Percentiles rank a stretch among this genome's conserved stretches.
Evolutionary conservation across 2,329 filamentous ascomycete species (phyloP).

Genomic region (Fusarium verrucosum): DNA sequence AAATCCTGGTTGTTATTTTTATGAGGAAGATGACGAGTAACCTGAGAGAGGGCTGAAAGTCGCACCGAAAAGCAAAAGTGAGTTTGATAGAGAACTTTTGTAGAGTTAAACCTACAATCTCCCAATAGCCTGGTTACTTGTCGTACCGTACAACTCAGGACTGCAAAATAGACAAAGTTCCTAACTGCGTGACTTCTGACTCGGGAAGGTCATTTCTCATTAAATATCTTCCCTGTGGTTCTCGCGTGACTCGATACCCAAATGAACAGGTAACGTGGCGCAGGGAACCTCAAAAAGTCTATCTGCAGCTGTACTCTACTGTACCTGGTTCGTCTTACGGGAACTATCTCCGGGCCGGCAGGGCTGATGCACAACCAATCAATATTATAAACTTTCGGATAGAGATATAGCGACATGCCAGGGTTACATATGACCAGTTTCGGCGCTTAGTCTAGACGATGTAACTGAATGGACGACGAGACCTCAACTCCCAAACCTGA

Average conservation of each 20-base stretch:
- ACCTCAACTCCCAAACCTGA: not conserved
- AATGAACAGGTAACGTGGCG: conserved; percentile 3
- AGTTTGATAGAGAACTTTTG: not conserved
- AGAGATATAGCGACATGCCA: not conserved
- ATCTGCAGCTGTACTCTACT: not conserved
- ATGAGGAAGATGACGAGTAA: not conserved
- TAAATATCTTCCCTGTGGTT: too few species aligned
- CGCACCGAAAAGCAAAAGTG: not conserved
- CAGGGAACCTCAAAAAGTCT: not conserved
- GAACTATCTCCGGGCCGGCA: conserved; percentile 17
- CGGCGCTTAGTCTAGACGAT: not conserved
- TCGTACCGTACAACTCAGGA: not conserved
- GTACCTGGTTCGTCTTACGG: conserved; percentile 28
- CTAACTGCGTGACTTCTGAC: not conserved
- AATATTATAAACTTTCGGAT: not conserved
- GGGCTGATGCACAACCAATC: conserved; percentile 25
- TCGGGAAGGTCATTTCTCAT: too few species aligned
- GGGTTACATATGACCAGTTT: not conserved
- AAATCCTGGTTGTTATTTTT: too few species aligned
- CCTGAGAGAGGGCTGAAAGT: not conserved
- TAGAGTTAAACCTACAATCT: not conserved
- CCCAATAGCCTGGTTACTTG: not conserved
- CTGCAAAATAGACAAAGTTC: not conserved
- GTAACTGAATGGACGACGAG: conserved; percentile 11
- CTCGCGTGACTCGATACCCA: not conserved